A percentile compares a stretch with the other conserved stretches of the same genome.
Evolutionary conservation across 768 basidiomycete genomes (phyloP).

Genomic region (Leccinum rimulosum): DNA sequence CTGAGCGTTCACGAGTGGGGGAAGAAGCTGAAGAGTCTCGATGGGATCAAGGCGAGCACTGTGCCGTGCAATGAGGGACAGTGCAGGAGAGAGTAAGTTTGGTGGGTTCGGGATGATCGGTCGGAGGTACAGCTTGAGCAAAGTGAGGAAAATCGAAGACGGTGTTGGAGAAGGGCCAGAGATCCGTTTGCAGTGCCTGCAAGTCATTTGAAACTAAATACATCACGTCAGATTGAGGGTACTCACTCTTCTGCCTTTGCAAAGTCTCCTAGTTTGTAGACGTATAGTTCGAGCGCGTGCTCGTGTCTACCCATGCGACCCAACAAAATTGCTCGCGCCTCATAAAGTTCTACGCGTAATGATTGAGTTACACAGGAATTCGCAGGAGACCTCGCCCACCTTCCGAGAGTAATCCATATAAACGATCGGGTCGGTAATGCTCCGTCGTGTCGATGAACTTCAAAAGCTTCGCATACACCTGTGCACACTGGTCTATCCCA

Average conservation of each 20-base stretch:
- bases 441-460: slow-evolving; percentile 71
- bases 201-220: neutral
- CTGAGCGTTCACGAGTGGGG: slow-evolving; percentile 83
- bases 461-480: slow-evolving; percentile 68
- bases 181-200: slow-evolving; percentile 86
- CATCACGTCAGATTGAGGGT: neutral
- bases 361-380: neutral
- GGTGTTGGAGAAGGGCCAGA: slow-evolving; percentile 60
- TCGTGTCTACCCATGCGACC: slow-evolving; percentile 91
- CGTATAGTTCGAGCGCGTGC: slow-evolving; percentile 92
- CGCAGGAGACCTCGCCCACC: slow-evolving; percentile 43
- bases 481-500: slow-evolving; percentile 43
- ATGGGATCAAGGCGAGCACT: slow-evolving; percentile 77
- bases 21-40: slow-evolving; percentile 81
- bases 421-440: slow-evolving; percentile 70
- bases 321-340: slow-evolving; percentile 88
- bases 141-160: slow-evolving; percentile 70
- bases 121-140: slow-evolving; percentile 85
- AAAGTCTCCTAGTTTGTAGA: slow-evolving; percentile 82
- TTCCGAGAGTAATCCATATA: slow-evolving; percentile 82
- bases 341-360: slow-evolving; percentile 64
- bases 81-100: slow-evolving; percentile 73
- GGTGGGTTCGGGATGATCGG: slow-evolving; percentile 52
- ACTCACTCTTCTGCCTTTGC: slow-evolving; percentile 85
- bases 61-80: slow-evolving; percentile 85